phyloP scores from a whole-genome alignment of 164 flowering plant genomes.

The Tetracentron sinense region DNA sequence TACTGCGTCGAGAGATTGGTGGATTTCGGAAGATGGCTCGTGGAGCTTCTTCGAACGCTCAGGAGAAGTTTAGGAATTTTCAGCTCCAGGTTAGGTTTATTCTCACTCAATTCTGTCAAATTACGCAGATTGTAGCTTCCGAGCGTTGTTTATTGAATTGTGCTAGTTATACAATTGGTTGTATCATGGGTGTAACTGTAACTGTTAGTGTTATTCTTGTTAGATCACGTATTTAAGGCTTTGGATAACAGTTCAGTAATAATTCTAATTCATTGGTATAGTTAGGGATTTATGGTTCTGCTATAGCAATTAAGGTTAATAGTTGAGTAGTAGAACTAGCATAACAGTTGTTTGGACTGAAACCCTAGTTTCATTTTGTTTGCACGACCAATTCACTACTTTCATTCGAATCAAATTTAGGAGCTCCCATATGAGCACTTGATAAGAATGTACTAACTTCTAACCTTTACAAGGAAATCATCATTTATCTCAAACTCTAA shows the following conservation, averaged over 20 bases:
- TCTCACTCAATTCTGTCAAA: not conserved
- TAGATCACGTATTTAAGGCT: not conserved
- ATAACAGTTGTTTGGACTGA: not conserved
- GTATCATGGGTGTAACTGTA: not conserved
- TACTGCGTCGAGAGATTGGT: conserved; percentile 8
- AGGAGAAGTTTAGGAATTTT: conserved; percentile 18
- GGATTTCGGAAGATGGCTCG: conserved; percentile 1
- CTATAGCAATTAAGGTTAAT: not conserved
- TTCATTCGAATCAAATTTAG: too few species aligned
- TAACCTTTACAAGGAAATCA: too few species aligned
- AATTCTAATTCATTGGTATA: not conserved
- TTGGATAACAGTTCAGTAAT: not conserved
- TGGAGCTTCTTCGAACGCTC: conserved; percentile 3
- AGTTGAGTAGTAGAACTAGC: not conserved
- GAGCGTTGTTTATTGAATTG: not conserved
- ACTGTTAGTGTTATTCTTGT: not conserved
- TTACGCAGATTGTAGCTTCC: not conserved
- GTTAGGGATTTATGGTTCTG: not conserved
- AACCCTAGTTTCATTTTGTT: not conserved
- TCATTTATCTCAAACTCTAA: too few species aligned
- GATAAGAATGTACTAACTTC: too few species aligned
- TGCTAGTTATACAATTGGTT: not conserved
- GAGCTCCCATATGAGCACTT: too few species aligned
- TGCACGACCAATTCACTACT: not conserved
- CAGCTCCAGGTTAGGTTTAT: conserved; percentile 16